Evolutionary conservation across 73 alveolate species (phyloP).

Genomic region (Stentor coeruleus): DNA sequence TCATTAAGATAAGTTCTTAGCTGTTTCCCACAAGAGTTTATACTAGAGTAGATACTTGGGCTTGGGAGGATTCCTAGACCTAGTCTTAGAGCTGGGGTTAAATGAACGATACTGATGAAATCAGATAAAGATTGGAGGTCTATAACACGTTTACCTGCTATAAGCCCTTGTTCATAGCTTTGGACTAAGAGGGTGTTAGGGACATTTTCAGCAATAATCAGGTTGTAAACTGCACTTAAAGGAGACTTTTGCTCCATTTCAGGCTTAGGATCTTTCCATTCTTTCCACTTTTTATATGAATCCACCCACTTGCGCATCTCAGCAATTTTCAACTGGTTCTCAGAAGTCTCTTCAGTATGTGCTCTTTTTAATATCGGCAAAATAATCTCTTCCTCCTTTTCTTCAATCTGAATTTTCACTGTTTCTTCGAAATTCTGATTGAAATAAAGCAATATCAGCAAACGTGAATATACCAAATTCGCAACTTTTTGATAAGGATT

Average conservation of each 20-base stretch:
- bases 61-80: slow-evolving; percentile 7
- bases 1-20: neutral
- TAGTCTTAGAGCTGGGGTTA: slow-evolving; percentile 6
- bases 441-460: slow-evolving; percentile 15
- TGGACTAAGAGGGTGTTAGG: slow-evolving; percentile 19
- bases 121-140: slow-evolving; percentile 37
- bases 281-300: slow-evolving; percentile 50
- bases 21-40: neutral
- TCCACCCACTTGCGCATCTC: slow-evolving; percentile 51
- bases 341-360: slow-evolving; percentile 7
- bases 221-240: slow-evolving; percentile 41
- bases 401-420: neutral
- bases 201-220: slow-evolving; percentile 27
- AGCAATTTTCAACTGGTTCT: slow-evolving; percentile 29
- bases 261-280: slow-evolving; percentile 31
- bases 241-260: slow-evolving; percentile 49
- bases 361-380: slow-evolving; percentile 6
- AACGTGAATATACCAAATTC: neutral
- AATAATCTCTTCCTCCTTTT: neutral
- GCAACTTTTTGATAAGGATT: neutral
- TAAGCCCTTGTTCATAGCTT: slow-evolving; percentile 29
- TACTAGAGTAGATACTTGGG: neutral
- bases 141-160: slow-evolving; percentile 44
- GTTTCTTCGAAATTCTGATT: neutral
- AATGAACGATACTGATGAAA: neutral